Base-by-base conservation (phyloP, 2,329 filamentous ascomycete species). In the Aspergillus sp. region DNA sequence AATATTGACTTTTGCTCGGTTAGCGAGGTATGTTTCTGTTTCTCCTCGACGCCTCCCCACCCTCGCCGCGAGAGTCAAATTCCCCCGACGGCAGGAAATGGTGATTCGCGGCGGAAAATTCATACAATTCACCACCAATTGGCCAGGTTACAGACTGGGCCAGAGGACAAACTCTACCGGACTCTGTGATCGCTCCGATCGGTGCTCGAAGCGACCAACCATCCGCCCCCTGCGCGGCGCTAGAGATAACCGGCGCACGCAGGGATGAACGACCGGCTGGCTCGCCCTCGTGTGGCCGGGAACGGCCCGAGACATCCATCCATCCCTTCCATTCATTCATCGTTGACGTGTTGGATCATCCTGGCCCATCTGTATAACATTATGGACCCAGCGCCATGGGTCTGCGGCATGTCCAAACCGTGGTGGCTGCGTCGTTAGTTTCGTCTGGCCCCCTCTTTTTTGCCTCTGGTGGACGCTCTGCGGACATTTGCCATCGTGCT, bases 251-350 rank as follows among this genome's bases (percentile, higher is more conserved):
- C 26, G 26, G 10, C 26, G 26, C 9, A 30, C 26, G 26, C 26
- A 30, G 26, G 24, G 30, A 20, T 22, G 24, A 22, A 22, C 7
- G 22, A 22, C 22, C 22, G 22, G 42, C 30, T 33, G 26, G 42
- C 51, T 45, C 45, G 36, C 33, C 33, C 41, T 47, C 30, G 49
- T 53, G 49, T 49, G 44, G 42, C 49, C 52, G 53, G 57, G 53
- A 56, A 47, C 57, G 57, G 57, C 36, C 59, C 59, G 57, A 58
- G 58, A 61, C 53, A 55, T 51, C 50, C 47, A 30, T 9, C 26
- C 35, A 38, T 38, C 35, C 35, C 16, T 38, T 43, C 26, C 19
- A 16, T 26, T 30, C 20, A 40, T 51, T 47, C 14, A 43, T 51
- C 19, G 45, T 51, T 52, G 51, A 54, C 50, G 19, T 56, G 52